A percentile compares a stretch with the other conserved stretches of the same genome.
These are phyloP conservation scores for Lachancea sp. DNA, from an alignment of 805 yeast species.

Conservation along the genomic window DNA sequence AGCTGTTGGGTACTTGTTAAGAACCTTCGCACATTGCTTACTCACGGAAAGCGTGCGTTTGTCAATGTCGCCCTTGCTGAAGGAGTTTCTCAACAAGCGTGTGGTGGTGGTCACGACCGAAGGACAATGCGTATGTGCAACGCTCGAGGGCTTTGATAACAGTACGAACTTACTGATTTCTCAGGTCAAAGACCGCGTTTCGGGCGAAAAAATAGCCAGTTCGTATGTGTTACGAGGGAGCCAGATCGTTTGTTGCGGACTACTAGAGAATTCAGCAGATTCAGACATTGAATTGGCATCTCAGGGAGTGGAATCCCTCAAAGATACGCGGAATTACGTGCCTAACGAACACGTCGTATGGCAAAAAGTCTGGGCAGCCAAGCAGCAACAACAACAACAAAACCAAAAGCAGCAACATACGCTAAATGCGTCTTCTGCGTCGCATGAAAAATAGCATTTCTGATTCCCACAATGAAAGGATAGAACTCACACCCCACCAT, in stretches of 20 bases:
- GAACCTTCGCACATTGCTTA: not conserved
- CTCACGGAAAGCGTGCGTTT: not conserved
- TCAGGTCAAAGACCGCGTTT: conserved; percentile 44
- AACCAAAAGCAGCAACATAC: conserved; percentile 6
- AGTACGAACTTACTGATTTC: conserved; percentile 54
- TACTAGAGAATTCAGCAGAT: conserved; percentile 19
- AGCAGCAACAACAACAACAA: no score
- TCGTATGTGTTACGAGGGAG: conserved; percentile 28
- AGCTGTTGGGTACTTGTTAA: no score
- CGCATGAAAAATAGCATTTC: not conserved
- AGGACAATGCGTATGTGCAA: conserved; percentile 46
- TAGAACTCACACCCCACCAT: no score
- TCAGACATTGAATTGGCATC: conserved; percentile 11
- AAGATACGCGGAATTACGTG: conserved; percentile 23
- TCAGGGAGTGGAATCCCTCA: conserved; percentile 9
- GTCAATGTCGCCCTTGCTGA: conserved; percentile 29
- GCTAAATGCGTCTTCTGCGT: not conserved
- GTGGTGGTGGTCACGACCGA: conserved; percentile 54
- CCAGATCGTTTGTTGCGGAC: conserved; percentile 29
- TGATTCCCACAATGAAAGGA: no score
- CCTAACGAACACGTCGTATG: conserved; percentile 25
- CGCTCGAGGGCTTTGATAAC: conserved; percentile 56
- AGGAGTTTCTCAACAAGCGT: conserved; percentile 34
- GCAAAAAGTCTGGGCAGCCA: conserved; percentile 24
- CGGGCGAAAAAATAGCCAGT: conserved; percentile 24